A percentile compares a stretch with the other conserved stretches of the same genome.
These are phyloP conservation scores for Phytopythium chamaehyphon DNA, from an alignment of 352 stramenopile species.

Conservation along the genomic window DNA sequence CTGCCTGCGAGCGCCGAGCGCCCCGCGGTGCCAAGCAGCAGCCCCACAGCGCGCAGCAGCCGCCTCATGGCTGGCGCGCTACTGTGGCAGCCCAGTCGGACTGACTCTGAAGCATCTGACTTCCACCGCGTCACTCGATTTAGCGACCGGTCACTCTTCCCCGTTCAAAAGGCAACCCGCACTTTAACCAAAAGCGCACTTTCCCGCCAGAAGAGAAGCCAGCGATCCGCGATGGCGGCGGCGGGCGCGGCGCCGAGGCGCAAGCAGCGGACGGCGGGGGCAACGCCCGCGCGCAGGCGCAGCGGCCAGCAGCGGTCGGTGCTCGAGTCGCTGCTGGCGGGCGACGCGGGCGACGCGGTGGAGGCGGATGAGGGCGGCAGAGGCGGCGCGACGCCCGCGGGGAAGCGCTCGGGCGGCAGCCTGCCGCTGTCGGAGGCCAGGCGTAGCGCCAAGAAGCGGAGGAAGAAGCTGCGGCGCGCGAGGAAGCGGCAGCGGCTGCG, in stretches of 20 bases:
- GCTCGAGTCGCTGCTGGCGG: slow-evolving; percentile 5
- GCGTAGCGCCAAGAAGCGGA: neutral
- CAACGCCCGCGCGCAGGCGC: neutral
- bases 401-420: no score
- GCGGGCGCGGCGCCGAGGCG: slow-evolving; percentile 1
- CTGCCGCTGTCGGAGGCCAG: neutral
- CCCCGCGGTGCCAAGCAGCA: slow-evolving; percentile 2
- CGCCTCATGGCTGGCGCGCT: slow-evolving; percentile 11
- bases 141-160: no score
- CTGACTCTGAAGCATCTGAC: neutral
- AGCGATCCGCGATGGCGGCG: neutral
- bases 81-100: no score
- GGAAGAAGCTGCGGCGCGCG: neutral
- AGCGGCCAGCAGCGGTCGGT: neutral
- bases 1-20: slow-evolving; percentile 8
- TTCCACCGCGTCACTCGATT: no score
- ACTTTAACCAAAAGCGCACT: no score
- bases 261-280: slow-evolving; percentile 7
- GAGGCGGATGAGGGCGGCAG: neutral
- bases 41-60: slow-evolving; percentile 16
- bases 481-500: slow-evolving; percentile 1
- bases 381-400: neutral
- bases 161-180: no score
- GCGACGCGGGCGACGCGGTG: no score
- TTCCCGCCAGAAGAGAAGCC: slow-evolving; percentile 1